Conservation (phyloP, 129 eudicot species). For the Oenanthe sinensis region DNA sequence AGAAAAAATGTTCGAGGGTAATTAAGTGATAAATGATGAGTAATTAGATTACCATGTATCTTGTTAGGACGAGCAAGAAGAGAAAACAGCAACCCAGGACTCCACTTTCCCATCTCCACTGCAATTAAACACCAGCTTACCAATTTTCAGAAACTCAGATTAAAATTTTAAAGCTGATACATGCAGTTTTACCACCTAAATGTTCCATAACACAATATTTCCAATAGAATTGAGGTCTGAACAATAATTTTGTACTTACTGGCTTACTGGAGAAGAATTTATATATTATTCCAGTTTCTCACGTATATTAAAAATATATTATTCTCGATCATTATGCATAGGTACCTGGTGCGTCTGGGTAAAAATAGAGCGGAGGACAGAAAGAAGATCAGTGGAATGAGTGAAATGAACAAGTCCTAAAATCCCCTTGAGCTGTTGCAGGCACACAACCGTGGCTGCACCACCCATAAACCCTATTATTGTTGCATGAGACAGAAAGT, state of each 20-base stretch:
- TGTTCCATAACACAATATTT: too few species aligned
- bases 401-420: slow-evolving; percentile 78
- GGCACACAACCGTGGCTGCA: slow-evolving; percentile 86
- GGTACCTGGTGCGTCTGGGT: slow-evolving; percentile 65
- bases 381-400: slow-evolving; percentile 65
- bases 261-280: too few species aligned
- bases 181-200: too few species aligned
- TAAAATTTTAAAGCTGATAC: too few species aligned
- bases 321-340: too few species aligned
- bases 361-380: slow-evolving; percentile 66
- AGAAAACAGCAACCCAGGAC: slow-evolving; percentile 73
- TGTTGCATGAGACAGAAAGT: slow-evolving; percentile 86
- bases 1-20: too few species aligned
- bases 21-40: not conserved
- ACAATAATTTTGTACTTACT: too few species aligned
- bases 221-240: too few species aligned
- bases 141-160: not conserved
- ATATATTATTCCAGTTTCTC: too few species aligned
- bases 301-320: too few species aligned
- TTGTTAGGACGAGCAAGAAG: slow-evolving; percentile 61
- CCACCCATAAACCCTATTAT: slow-evolving; percentile 97
- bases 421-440: slow-evolving; percentile 83
- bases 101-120: slow-evolving; percentile 99
- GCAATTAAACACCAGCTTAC: slow-evolving; percentile 18
- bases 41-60: slow-evolving; percentile 18